phyloP scores from a whole-genome alignment of 2,329 filamentous ascomycete genomes.

The Penicillium polonicum region DNA sequence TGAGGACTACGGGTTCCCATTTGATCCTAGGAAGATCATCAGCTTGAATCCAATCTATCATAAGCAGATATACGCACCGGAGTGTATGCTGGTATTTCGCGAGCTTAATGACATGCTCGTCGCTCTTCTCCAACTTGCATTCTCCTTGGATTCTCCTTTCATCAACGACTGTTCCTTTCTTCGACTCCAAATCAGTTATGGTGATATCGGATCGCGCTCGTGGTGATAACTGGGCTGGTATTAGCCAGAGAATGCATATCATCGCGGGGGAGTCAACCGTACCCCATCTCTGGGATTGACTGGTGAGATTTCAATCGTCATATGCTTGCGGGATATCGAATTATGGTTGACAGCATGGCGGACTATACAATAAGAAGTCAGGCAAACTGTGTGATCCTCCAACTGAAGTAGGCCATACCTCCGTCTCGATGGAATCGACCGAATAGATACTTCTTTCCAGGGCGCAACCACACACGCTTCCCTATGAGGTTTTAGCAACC shows the following conservation, averaged over 20 bases:
- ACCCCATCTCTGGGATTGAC: slow-evolving; percentile 68
- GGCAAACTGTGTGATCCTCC: background rate
- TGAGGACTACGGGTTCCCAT: slow-evolving; percentile 80
- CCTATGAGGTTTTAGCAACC: slow-evolving; percentile 44
- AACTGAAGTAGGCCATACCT: slow-evolving; percentile 42
- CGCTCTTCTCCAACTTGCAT: slow-evolving; percentile 53
- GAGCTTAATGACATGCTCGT: slow-evolving; percentile 66
- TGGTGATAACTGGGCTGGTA: slow-evolving; percentile 55
- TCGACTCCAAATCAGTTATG: slow-evolving; percentile 78
- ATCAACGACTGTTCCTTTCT: slow-evolving; percentile 78
- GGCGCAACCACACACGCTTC: slow-evolving; percentile 78
- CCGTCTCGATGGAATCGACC: slow-evolving; percentile 69
- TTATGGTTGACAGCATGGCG: slow-evolving; percentile 73
- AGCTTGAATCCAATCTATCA: background rate
- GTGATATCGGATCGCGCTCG: slow-evolving; percentile 67
- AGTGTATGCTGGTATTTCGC: slow-evolving; percentile 64
- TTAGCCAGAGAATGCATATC: slow-evolving; percentile 11
- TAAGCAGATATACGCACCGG: slow-evolving; percentile 28
- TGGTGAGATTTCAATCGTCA: slow-evolving; percentile 69
- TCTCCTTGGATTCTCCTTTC: slow-evolving; percentile 66
- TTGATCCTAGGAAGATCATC: slow-evolving; percentile 55
- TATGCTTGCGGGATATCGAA: slow-evolving; percentile 83
- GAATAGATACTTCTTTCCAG: slow-evolving; percentile 81
- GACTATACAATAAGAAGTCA: slow-evolving; percentile 44
- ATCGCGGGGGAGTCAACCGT: slow-evolving; percentile 31